Evolutionary conservation across 768 basidiomycete species (phyloP).

Genomic region (Lactarius vividus): DNA sequence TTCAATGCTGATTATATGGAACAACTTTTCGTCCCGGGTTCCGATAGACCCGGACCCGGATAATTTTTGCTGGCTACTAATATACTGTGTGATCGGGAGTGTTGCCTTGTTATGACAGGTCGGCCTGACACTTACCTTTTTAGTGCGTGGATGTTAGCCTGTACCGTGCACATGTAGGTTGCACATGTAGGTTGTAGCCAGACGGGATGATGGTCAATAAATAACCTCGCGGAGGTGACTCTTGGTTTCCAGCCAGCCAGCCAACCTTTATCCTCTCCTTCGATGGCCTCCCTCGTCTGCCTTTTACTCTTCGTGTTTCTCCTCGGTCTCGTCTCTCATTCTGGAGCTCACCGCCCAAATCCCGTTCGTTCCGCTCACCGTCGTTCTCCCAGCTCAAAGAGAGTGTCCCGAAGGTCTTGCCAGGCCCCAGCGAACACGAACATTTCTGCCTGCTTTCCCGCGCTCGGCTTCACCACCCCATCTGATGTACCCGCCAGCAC

Average conservation of each 20-base stretch:
- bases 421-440: neutral
- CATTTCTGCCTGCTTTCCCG: conserved; percentile 36
- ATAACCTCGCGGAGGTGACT: too few species aligned
- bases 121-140: too few species aligned
- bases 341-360: neutral
- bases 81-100: too few species aligned
- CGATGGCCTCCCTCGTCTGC: neutral
- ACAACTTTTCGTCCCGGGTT: too few species aligned
- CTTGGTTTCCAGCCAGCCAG: neutral
- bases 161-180: too few species aligned
- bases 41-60: too few species aligned
- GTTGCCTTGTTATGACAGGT: too few species aligned
- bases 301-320: neutral
- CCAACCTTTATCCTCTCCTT: neutral
- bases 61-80: too few species aligned
- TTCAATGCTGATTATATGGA: too few species aligned
- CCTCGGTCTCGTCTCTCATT: neutral
- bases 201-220: too few species aligned
- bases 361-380: neutral
- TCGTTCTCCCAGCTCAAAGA: neutral
- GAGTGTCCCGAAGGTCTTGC: conserved; percentile 9
- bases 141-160: too few species aligned
- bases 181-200: too few species aligned
- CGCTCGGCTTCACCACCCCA: conserved; percentile 55
- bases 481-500: conserved; percentile 38